Percentiles rank a stretch among this genome's conserved stretches.
Conservation (phyloP, 1,139 yeast genomes). For the Trichomonascaceae sp. region DNA sequence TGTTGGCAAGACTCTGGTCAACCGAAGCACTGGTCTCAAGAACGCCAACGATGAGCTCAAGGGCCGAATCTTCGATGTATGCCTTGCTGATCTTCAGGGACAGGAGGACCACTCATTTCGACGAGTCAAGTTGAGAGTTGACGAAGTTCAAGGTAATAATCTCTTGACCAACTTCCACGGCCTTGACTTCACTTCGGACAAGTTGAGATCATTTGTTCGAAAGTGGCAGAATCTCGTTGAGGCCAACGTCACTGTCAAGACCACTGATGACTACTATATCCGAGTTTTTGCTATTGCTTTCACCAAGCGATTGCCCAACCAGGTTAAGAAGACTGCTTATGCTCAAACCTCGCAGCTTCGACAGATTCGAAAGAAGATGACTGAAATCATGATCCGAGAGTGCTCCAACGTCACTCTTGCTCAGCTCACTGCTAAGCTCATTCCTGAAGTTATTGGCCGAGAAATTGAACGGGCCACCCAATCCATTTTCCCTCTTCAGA, state of each 20-base stretch:
- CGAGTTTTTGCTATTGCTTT: slow-evolving; percentile 87
- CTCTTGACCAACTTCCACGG: slow-evolving; percentile 94
- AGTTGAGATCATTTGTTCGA: slow-evolving; percentile 84
- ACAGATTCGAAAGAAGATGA: slow-evolving; percentile 79
- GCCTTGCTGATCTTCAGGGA: slow-evolving; percentile 86
- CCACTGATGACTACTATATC: slow-evolving; percentile 83
- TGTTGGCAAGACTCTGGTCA: slow-evolving; percentile 90
- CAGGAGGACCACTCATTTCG: slow-evolving; percentile 91
- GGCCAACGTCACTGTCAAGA: slow-evolving; percentile 87
- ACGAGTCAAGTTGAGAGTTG: slow-evolving; percentile 84
- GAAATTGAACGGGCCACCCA: slow-evolving; percentile 84
- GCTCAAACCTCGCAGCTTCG: slow-evolving; percentile 89
- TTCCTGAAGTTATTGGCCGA: slow-evolving; percentile 87
- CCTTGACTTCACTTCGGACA: slow-evolving; percentile 85
- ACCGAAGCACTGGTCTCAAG: slow-evolving; percentile 89
- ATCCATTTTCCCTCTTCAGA: slow-evolving; percentile 82
- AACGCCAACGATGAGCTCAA: slow-evolving; percentile 88
- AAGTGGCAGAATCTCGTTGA: slow-evolving; percentile 92
- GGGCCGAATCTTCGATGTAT: slow-evolving; percentile 85
- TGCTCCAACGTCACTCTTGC: slow-evolving; percentile 79
- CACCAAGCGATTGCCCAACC: slow-evolving; percentile 88
- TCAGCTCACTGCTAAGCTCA: slow-evolving; percentile 81
- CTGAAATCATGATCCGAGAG: slow-evolving; percentile 80
- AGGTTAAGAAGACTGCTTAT: slow-evolving; percentile 84
- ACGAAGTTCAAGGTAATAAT: slow-evolving; percentile 90